phyloP scores from a whole-genome alignment of 2,329 filamentous ascomycete genomes.

The Neoscytalidium dimidiatum region DNA sequence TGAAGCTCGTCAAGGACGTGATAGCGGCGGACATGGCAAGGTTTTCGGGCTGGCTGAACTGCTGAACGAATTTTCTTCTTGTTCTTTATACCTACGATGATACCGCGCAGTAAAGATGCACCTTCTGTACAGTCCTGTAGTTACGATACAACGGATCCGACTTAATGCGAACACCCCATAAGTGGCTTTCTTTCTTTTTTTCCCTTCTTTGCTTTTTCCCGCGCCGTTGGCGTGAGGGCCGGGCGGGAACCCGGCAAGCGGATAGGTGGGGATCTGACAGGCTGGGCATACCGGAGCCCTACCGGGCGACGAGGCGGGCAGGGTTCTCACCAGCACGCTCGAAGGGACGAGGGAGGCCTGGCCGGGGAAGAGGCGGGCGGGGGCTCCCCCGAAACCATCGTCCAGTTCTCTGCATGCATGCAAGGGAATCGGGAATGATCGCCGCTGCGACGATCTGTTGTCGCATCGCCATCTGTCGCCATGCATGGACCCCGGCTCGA shows the following conservation, averaged over 20 bases:
- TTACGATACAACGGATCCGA: not conserved
- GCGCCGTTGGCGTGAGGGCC: not conserved
- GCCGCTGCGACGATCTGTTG: not conserved
- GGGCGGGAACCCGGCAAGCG: not conserved
- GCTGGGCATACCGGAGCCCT: not conserved
- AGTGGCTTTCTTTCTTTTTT: not conserved
- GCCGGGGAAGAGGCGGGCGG: not conserved
- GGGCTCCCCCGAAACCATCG: conserved; percentile 4
- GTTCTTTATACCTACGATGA: not conserved
- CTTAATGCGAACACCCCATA: not conserved
- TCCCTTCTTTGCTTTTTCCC: conserved; percentile 2
- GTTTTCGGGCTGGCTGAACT: conserved; percentile 11
- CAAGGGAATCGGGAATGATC: not conserved
- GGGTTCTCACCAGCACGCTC: not conserved
- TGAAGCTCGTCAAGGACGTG: conserved; percentile 59
- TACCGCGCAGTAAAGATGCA: not conserved
- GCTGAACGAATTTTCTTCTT: not conserved
- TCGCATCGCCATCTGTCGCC: not conserved
- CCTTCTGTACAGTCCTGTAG: not conserved
- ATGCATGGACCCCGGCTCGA: no score
- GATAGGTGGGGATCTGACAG: not conserved
- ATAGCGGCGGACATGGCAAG: conserved; percentile 7
- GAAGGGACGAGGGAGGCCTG: no score
- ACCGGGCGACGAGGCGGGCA: no score
- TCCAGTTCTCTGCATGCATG: not conserved